Percentiles rank a stretch among this genome's conserved stretches.
phyloP scores from a whole-genome alignment of 202 grass and related monocot genomes.

The Zoysia matrella region DNA sequence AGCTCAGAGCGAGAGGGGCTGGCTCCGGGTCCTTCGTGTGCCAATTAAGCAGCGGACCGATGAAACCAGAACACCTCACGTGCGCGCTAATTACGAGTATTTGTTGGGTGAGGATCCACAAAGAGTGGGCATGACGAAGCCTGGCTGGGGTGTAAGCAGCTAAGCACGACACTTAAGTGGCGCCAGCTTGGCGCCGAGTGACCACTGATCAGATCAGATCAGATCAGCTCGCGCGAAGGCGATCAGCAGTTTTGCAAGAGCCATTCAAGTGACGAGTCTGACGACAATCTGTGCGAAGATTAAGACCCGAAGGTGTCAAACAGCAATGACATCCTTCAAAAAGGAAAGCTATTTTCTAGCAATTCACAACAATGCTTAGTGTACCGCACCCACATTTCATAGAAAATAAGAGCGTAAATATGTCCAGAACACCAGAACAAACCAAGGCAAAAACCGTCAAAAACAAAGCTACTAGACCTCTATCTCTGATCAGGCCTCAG shows the following conservation, averaged over 20 bases:
- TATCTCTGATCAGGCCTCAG: conserved; percentile 16
- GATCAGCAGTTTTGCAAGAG: neutral
- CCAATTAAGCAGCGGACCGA: conserved; percentile 27
- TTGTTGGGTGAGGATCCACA: conserved; percentile 4
- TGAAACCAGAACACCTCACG: conserved; percentile 10
- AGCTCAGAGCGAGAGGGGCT: conserved; percentile 26
- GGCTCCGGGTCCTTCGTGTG: neutral
- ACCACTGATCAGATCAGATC: neutral
- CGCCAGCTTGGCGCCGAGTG: conserved; percentile 21
- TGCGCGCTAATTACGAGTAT: conserved; percentile 30
- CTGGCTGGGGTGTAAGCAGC: neutral
- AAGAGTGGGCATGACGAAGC: neutral
- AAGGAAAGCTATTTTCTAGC: neutral
- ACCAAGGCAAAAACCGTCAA: neutral
- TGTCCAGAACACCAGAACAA: conserved; percentile 21
- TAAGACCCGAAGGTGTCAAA: neutral
- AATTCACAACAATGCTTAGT: neutral
- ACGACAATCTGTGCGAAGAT: too few species aligned
- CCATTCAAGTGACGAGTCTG: neutral
- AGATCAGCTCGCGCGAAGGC: neutral
- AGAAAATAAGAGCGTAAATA: neutral
- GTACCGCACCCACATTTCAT: conserved; percentile 1
- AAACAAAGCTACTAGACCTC: conserved; percentile 1
- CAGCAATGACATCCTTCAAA: neutral
- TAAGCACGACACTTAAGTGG: neutral